phyloP scores from a whole-genome alignment of 2,329 filamentous ascomycete genomes.

The Tricladium varicosporioides region DNA sequence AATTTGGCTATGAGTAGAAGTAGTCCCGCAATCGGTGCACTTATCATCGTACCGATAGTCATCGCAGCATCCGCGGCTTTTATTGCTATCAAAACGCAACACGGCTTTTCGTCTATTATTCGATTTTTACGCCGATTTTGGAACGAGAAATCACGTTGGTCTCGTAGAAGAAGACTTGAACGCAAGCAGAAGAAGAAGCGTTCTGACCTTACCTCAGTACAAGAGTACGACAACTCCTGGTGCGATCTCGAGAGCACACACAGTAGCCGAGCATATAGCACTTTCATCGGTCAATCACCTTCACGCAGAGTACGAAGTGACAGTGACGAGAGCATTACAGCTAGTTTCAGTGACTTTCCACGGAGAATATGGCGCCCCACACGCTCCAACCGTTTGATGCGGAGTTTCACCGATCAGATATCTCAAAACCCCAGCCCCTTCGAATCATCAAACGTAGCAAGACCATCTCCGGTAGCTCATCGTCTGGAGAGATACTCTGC shows the following conservation, averaged over 20 bases:
- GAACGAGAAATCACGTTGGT: conserved; percentile 29
- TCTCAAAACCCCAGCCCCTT: conserved; percentile 43
- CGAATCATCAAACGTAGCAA: conserved; percentile 47
- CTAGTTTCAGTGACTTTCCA: conserved; percentile 6
- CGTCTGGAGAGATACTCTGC: conserved; percentile 21
- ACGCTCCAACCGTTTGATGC: conserved; percentile 28
- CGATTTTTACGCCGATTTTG: conserved; percentile 22
- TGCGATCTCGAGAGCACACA: conserved; percentile 36
- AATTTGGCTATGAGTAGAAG: conserved; percentile 38
- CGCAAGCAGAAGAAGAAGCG: conserved; percentile 28
- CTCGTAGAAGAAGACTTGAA: conserved; percentile 28
- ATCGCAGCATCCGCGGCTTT: conserved; percentile 36
- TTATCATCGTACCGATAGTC: conserved; percentile 46
- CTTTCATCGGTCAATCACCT: conserved; percentile 23
- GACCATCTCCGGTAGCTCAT: conserved; percentile 28
- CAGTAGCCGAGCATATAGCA: conserved; percentile 22
- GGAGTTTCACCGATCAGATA: conserved; percentile 36
- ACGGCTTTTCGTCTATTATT: conserved; percentile 23
- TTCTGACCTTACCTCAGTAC: conserved; percentile 35
- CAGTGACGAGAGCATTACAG: conserved; percentile 4
- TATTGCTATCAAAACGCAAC: conserved; percentile 31
- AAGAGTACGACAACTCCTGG: conserved; percentile 38
- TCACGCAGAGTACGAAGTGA: conserved; percentile 4
- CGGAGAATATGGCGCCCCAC: conserved; percentile 37
- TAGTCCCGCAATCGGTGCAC: conserved; percentile 41